Percentiles rank a stretch among this genome's conserved stretches.
These are phyloP conservation scores for Monilinia polystroma DNA, from an alignment of 2,329 filamentous ascomycete species.

Conservation along the genomic window DNA sequence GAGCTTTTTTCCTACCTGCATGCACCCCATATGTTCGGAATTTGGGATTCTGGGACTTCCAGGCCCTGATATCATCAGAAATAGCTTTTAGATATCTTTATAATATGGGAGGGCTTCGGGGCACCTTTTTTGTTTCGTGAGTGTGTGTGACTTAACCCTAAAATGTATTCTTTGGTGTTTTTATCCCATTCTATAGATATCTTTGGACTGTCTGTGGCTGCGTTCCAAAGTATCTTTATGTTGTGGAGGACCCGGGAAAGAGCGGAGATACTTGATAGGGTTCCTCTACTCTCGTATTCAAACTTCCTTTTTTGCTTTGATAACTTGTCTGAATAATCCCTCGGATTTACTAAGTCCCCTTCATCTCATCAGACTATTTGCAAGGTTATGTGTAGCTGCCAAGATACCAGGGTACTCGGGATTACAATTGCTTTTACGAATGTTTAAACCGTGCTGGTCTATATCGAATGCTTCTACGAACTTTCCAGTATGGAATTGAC, in stretches of 20 bases:
- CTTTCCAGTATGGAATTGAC: not conserved
- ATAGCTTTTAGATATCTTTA: not conserved
- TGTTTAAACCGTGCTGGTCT: not conserved
- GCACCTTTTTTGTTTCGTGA: not conserved
- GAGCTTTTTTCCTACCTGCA: not conserved
- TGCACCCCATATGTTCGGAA: fast-evolving
- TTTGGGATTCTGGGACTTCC: fast-evolving
- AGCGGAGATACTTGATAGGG: fast-evolving
- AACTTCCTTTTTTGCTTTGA: constrained; percentile 7
- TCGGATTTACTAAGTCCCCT: constrained; percentile 20
- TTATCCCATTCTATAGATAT: not conserved
- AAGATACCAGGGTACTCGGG: constrained; percentile 5
- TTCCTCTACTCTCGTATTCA: not conserved
- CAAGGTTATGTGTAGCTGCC: not conserved
- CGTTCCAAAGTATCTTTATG: fast-evolving
- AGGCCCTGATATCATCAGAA: not conserved
- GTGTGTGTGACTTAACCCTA: fast-evolving
- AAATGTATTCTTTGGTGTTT: fast-evolving
- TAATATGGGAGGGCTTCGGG: not conserved
- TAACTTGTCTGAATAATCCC: not conserved
- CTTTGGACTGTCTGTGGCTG: not conserved
- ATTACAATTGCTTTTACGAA: not conserved
- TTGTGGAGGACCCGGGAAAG: not conserved
- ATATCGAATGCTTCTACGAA: not conserved
- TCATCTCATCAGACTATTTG: constrained; percentile 1